phyloP scores from a whole-genome alignment of 2,329 filamentous ascomycete genomes.

The Grosmannia clavigera region DNA sequence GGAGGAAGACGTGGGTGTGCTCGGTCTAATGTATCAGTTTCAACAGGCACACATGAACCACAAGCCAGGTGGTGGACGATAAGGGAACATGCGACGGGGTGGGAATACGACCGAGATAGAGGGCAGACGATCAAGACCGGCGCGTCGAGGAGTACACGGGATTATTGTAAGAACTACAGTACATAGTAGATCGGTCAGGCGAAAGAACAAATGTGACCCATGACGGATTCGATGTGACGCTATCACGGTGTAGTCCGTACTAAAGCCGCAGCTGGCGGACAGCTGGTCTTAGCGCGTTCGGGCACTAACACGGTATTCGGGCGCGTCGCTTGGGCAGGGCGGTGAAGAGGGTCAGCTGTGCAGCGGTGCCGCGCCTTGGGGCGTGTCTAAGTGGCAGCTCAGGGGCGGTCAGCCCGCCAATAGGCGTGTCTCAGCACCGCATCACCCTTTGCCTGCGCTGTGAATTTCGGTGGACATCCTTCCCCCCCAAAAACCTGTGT shows the following conservation, averaged over 20 bases:
- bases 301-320: not conserved
- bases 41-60: conserved; percentile 43
- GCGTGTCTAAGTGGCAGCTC: not conserved
- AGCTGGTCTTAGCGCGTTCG: not conserved
- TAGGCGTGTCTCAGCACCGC: not conserved
- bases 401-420: not conserved
- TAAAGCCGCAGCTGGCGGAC: not conserved
- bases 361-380: not conserved
- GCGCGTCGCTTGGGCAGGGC: not conserved
- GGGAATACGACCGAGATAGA: not conserved
- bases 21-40: conserved; percentile 46
- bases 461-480: not conserved
- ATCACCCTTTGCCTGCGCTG: not conserved
- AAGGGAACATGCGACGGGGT: not conserved
- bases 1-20: conserved; percentile 39
- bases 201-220: too few relatives aligned
- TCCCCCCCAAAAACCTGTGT: not conserved
- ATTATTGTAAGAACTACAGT: too few relatives aligned
- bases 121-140: not conserved
- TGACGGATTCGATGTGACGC: too few relatives aligned
- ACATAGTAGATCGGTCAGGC: too few relatives aligned
- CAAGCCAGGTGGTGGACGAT: conserved; percentile 15
- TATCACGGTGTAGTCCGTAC: too few relatives aligned
- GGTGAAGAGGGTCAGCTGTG: not conserved
- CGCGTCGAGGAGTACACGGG: not conserved